Evolutionary conservation across 352 stramenopile species (phyloP).

Genomic region (Pythium plurisporium): DNA sequence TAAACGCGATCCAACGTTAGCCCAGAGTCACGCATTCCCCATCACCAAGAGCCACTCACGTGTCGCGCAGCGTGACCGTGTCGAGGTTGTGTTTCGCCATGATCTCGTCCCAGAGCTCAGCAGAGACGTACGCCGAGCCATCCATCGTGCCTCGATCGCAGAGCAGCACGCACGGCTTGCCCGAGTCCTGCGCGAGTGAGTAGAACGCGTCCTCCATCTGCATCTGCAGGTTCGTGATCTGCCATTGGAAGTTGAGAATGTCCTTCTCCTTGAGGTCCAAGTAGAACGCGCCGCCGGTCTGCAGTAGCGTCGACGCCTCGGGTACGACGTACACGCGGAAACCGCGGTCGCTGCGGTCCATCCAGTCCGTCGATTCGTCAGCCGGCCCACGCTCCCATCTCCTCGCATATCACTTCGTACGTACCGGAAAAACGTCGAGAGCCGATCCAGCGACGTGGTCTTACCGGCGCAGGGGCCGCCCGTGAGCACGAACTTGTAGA

Average conservation of each 20-base stretch:
- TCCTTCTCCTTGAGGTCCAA: slow-evolving; percentile 78
- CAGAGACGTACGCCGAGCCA: slow-evolving; percentile 91
- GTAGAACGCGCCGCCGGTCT: slow-evolving; percentile 90
- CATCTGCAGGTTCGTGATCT: slow-evolving; percentile 83
- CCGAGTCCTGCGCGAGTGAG: slow-evolving; percentile 73
- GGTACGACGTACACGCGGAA: slow-evolving; percentile 95
- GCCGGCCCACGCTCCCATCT: too few relatives aligned
- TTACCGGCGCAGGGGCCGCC: slow-evolving; percentile 94
- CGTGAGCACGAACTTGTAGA: slow-evolving; percentile 94
- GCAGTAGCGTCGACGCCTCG: slow-evolving; percentile 94
- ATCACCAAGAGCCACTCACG: slow-evolving; percentile 26
- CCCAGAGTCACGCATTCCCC: neutral
- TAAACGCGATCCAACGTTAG: slow-evolving; percentile 11
- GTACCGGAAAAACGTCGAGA: slow-evolving; percentile 87
- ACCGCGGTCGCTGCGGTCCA: slow-evolving; percentile 65
- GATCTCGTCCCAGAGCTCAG: slow-evolving; percentile 87
- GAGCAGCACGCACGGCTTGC: slow-evolving; percentile 88
- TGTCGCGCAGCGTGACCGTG: slow-evolving; percentile 79
- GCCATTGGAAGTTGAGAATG: slow-evolving; percentile 87
- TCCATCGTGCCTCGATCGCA: slow-evolving; percentile 97
- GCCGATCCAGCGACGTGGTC: slow-evolving; percentile 91
- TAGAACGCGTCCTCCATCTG: slow-evolving; percentile 82
- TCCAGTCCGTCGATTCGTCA: too few relatives aligned
- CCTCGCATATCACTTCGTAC: too few relatives aligned
- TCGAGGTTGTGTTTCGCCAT: slow-evolving; percentile 77